Evolutionary conservation across 2,329 filamentous ascomycete species (phyloP).

Genomic region (Curvularia verruculosa): DNA sequence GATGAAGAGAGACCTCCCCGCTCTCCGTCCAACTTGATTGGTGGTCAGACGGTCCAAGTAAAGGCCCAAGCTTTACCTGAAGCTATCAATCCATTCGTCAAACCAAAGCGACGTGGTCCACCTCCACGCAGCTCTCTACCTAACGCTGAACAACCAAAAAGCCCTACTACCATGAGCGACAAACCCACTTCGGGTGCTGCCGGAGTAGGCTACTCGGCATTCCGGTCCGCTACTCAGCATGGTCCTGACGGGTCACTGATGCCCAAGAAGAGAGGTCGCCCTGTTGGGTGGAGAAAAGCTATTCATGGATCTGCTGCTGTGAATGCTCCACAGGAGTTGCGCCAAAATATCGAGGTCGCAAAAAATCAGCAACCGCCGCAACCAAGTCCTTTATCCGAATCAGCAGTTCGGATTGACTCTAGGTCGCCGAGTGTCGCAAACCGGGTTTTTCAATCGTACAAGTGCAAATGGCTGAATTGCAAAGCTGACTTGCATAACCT

Average conservation of each 20-base stretch:
- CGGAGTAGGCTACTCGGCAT: constrained; percentile 52
- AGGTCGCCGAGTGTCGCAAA: constrained; percentile 40
- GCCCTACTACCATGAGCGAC: constrained; percentile 32
- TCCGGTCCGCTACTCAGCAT: constrained; percentile 40
- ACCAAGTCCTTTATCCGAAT: constrained; percentile 33
- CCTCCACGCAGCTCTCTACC: constrained; percentile 44
- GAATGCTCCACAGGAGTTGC: constrained; percentile 31
- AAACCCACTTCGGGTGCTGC: constrained; percentile 23
- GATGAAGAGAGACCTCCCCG: constrained; percentile 34
- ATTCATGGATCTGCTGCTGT: constrained; percentile 50
- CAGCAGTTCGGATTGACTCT: constrained; percentile 36
- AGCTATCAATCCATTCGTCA: constrained; percentile 40
- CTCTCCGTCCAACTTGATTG: constrained; percentile 28
- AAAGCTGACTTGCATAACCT: constrained; percentile 66
- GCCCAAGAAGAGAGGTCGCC: constrained; percentile 55
- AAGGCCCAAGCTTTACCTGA: constrained; percentile 39
- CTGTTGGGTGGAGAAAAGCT: constrained; percentile 57
- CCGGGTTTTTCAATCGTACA: constrained; percentile 53
- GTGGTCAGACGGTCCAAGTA: constrained; percentile 25
- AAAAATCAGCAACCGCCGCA: constrained; percentile 25
- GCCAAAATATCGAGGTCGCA: constrained; percentile 18
- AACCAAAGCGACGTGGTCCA: constrained; percentile 43
- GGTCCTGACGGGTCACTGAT: constrained; percentile 45
- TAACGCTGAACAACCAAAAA: constrained; percentile 17
- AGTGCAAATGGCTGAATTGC: constrained; percentile 65